These are phyloP conservation scores for Tremellales sp. DNA, from an alignment of 1,284 basidiomycete genomes.

Conservation along the genomic window DNA sequence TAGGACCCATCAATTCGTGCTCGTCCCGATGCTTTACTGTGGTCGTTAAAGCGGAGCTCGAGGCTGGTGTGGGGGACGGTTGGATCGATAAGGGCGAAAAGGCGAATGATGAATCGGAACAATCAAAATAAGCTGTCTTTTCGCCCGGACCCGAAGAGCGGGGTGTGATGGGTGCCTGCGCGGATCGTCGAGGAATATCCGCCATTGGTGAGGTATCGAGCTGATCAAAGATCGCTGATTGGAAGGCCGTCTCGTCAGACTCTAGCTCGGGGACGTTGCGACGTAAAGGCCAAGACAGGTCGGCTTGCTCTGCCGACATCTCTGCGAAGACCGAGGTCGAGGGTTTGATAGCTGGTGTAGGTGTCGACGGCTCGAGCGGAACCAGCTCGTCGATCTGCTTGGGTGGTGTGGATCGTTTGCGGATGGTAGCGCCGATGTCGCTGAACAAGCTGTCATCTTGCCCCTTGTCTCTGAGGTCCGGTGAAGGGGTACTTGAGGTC, in stretches of 20 bases:
- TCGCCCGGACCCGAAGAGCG: conserved; percentile 12
- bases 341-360: conserved; percentile 8
- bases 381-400: conserved; percentile 1
- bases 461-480: no score
- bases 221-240: conserved; percentile 11
- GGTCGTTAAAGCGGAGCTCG: background rate
- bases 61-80: conserved; percentile 3
- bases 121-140: conserved; percentile 33
- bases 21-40: no score
- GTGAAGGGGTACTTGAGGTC: no score
- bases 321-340: conserved; percentile 38
- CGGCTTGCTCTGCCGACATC: conserved; percentile 40
- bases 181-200: no score
- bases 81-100: conserved; percentile 9
- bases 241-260: conserved; percentile 22
- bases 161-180: background rate
- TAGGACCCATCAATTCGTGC: conserved; percentile 16
- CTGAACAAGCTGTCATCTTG: background rate
- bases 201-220: background rate
- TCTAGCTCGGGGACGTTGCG: conserved; percentile 4
- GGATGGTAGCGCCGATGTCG: background rate
- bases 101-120: conserved; percentile 14
- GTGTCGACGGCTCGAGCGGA: conserved; percentile 4
- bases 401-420: conserved; percentile 1
- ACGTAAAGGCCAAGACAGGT: conserved; percentile 32